Evolutionary conservation across 768 basidiomycete species (phyloP).

Genomic region (Podaxis pistillaris): DNA sequence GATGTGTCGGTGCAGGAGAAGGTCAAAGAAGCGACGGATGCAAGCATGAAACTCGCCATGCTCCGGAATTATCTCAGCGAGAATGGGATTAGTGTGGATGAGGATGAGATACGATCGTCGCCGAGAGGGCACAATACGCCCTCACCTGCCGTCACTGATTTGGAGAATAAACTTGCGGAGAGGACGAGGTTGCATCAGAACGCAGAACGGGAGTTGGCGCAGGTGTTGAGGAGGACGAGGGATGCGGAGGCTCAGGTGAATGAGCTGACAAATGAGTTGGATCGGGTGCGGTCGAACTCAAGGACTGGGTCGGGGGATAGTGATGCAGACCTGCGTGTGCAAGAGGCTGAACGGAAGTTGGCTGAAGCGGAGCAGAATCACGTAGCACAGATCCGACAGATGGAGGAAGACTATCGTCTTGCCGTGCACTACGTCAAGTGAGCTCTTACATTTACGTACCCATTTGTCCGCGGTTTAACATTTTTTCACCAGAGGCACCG

Average conservation of each 20-base stretch:
- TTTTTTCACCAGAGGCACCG: slow-evolving; percentile 69
- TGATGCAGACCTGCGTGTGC: slow-evolving; percentile 39
- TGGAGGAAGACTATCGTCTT: slow-evolving; percentile 94
- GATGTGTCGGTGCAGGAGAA: slow-evolving; percentile 67
- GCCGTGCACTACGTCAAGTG: slow-evolving; percentile 98
- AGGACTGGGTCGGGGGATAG: slow-evolving; percentile 17
- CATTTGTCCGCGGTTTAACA: slow-evolving; percentile 9
- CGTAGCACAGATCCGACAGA: slow-evolving; percentile 77
- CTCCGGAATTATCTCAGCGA: slow-evolving; percentile 87
- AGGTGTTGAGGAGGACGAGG: slow-evolving; percentile 61
- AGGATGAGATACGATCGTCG: slow-evolving; percentile 57
- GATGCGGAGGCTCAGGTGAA: slow-evolving; percentile 73
- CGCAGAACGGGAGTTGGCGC: slow-evolving; percentile 73
- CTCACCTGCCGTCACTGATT: slow-evolving; percentile 56
- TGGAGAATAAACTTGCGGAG: slow-evolving; percentile 79
- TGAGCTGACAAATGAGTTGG: slow-evolving; percentile 64
- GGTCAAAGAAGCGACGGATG: slow-evolving; percentile 62
- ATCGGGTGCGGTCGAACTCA: slow-evolving; percentile 50
- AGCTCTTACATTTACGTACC: slow-evolving; percentile 25
- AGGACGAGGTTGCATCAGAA: slow-evolving; percentile 69
- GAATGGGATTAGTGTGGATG: slow-evolving; percentile 78
- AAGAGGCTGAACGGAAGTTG: slow-evolving; percentile 74
- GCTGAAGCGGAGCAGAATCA: slow-evolving; percentile 78
- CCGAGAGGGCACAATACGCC: slow-evolving; percentile 36
- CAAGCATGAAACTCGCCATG: slow-evolving; percentile 71